A percentile compares a stretch with the other conserved stretches of the same genome.
These are phyloP conservation scores for Pseudozyma flocculosa DNA, from an alignment of 1,284 basidiomycete species.

Conservation along the genomic window DNA sequence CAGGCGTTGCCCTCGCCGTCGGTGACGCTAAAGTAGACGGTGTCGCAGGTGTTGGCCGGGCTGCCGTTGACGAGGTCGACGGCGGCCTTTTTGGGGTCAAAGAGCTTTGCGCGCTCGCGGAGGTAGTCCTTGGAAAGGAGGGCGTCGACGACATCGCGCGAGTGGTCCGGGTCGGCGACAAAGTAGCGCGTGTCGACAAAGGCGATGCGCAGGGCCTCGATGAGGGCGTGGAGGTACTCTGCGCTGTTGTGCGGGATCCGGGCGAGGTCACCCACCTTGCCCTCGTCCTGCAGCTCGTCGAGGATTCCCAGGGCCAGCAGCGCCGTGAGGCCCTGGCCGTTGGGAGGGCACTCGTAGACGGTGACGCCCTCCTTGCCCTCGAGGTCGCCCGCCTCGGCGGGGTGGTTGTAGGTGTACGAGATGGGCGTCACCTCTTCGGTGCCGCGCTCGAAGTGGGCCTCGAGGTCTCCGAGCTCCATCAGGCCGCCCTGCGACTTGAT, in stretches of 20 bases:
- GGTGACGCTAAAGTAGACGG: constrained; percentile 79
- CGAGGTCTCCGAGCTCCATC: constrained; percentile 85
- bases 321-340: constrained; percentile 93
- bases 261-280: constrained; percentile 69
- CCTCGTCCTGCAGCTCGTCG: constrained; percentile 76
- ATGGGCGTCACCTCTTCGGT: constrained; percentile 84
- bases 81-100: constrained; percentile 70
- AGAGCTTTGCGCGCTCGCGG: constrained; percentile 72
- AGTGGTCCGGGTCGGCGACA: constrained; percentile 76
- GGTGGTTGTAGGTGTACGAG: constrained; percentile 73
- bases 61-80: constrained; percentile 72
- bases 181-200: constrained; percentile 82
- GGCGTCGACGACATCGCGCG: constrained; percentile 66
- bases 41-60: constrained; percentile 80
- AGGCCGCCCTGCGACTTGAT: constrained; percentile 75
- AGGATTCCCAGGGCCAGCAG: constrained; percentile 88
- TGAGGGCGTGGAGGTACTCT: constrained; percentile 81
- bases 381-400: constrained; percentile 21
- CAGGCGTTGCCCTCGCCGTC: constrained; percentile 84
- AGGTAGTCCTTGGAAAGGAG: constrained; percentile 70
- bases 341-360: constrained; percentile 75
- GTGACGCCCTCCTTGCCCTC: constrained; percentile 62
- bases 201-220: constrained; percentile 76
- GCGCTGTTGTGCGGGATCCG: constrained; percentile 83
- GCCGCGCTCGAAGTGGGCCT: constrained; percentile 64